These are phyloP conservation scores for Apiotrichum gracile DNA, from an alignment of 1,284 basidiomycete genomes.

Conservation along the genomic window DNA sequence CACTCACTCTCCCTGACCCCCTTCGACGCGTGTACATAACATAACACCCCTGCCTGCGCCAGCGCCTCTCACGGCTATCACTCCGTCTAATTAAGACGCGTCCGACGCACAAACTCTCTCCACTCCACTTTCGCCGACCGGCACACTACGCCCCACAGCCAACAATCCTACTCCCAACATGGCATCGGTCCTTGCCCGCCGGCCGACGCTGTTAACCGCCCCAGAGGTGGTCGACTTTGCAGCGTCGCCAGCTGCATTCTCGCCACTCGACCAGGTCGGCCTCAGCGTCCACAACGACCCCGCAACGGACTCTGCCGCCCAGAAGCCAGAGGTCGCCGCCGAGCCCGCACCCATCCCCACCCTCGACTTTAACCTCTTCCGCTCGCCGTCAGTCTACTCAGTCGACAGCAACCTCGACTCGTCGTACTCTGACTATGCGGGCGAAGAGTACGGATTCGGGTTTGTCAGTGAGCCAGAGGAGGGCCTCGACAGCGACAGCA, in stretches of 20 bases:
- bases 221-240: conserved; percentile 3
- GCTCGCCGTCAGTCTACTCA: conserved; percentile 34
- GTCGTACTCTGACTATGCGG: background rate
- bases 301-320: conserved; percentile 1
- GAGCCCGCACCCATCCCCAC: conserved; percentile 33
- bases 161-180: conserved; percentile 1
- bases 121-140: too few relatives aligned
- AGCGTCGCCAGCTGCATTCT: background rate
- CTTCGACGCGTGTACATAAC: too few relatives aligned
- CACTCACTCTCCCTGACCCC: background rate
- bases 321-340: conserved; percentile 31
- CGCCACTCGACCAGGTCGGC: conserved; percentile 19
- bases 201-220: background rate
- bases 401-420: conserved; percentile 21
- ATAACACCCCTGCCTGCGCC: too few relatives aligned
- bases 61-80: too few relatives aligned
- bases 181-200: conserved; percentile 3
- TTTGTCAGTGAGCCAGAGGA: conserved; percentile 1
- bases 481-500: conserved; percentile 4
- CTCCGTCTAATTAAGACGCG: too few relatives aligned
- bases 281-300: background rate
- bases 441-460: background rate
- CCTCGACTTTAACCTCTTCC: conserved; percentile 40
- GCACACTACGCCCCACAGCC: background rate
- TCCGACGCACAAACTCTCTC: too few relatives aligned